Base-by-base conservation (phyloP, 192 early-diverging fungal genomes). In the Physocladia obscura region DNA sequence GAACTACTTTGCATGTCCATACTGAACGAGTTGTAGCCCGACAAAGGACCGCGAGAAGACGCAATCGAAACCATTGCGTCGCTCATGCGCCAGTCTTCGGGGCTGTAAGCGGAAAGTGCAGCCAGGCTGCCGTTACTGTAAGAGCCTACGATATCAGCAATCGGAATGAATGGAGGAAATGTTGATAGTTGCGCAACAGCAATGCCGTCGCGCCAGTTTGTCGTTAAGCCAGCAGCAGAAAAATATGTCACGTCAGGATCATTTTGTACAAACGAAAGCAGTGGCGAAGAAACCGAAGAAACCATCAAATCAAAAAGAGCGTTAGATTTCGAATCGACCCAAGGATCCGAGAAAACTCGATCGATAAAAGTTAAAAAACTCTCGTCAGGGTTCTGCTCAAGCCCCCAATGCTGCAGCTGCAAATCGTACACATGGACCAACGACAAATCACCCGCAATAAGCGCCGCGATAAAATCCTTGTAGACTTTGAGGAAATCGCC, bases 351-450 rank as follows among this genome's bases (percentile, higher is more conserved):
- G 34, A 8, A 60, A 47, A 74, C 26, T 38, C 73, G 62, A 11
- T 54, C 29, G 1, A 74, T 39, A 47, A 58, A 74, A n/a, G 13
- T 24, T 1, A n/a, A 13, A 37, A 74, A 59, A 0, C 4, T n/a
- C 39, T 74, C 73, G 56, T 24, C 31, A 8, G 57, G 5, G 2
- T 8, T 31, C 2, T 50, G 73, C 27, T 56, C 39, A 6, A 74
- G 39, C 19, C 65, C 65, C 56, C 65, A 69, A 49, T 74, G 73
- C 4, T 48, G 57, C 17, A 74, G 65, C 56, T 74, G 65, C 44
- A 74, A 2, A 49, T 68, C 62, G 30, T 50, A 69, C 24, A 74
- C 3, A 34, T 51, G 17, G 11, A 65, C 11, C 19, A 8, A 54
- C 44, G 34, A 19, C 0, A 27, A 32, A 40, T 74, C 65, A 47